Percentiles rank a stretch among this genome's conserved stretches.
Conservation (phyloP, 2,329 filamentous ascomycete species). For the Ascosphaera apis region DNA sequence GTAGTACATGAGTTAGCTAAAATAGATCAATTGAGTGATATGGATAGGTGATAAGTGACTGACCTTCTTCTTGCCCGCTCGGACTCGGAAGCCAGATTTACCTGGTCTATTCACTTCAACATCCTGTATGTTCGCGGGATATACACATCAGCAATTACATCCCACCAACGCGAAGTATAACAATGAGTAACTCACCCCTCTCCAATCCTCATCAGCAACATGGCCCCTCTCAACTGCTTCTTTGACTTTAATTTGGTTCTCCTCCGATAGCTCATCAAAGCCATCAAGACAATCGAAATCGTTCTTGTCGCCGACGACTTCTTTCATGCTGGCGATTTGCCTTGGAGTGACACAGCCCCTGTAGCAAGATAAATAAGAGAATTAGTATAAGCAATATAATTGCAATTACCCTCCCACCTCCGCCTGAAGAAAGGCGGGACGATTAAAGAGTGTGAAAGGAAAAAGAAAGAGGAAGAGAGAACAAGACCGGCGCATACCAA, state of each 20-base stretch:
- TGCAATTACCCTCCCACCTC: too few relatives aligned
- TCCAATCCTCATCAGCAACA: constrained; percentile 70
- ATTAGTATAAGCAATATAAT: too few relatives aligned
- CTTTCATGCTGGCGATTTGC: constrained; percentile 41
- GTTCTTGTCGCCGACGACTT: constrained; percentile 24
- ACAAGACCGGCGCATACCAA: constrained; percentile 35
- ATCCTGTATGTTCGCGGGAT: too few relatives aligned
- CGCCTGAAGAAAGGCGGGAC: too few relatives aligned
- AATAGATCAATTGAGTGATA: too few relatives aligned
- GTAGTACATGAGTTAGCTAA: constrained; percentile 1
- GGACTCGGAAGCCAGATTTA: constrained; percentile 35
- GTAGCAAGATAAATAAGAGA: background rate
- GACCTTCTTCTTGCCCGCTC: constrained; percentile 13
- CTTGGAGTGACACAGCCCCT: constrained; percentile 79
- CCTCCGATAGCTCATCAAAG: constrained; percentile 49
- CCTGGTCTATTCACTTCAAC: constrained; percentile 49
- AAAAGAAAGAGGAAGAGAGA: background rate
- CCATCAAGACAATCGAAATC: constrained; percentile 49
- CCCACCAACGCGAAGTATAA: constrained; percentile 1
- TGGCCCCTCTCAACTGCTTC: constrained; percentile 53
- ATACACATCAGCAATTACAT: too few relatives aligned
- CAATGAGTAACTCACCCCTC: constrained; percentile 38
- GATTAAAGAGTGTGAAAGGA: constrained; percentile 1
- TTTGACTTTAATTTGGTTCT: constrained; percentile 49
- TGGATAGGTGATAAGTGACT: constrained; percentile 5